Conservation (phyloP, 805 yeast species). For the Metschnikowia baotianmanensis region DNA sequence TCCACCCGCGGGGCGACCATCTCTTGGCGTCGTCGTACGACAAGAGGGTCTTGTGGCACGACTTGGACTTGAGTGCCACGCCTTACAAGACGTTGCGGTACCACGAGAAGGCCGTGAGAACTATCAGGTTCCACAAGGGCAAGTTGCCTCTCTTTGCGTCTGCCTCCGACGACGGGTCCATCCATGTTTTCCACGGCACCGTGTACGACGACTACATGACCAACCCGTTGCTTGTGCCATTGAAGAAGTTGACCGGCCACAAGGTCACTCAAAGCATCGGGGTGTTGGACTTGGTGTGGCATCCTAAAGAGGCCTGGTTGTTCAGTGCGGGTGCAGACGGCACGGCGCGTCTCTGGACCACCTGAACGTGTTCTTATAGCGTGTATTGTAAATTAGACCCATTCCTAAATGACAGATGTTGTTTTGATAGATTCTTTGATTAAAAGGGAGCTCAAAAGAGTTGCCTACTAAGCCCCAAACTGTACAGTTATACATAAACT, state of each 20-base stretch:
- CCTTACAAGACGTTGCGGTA: constrained; percentile 95
- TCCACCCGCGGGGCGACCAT: constrained; percentile 96
- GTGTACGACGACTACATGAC: constrained; percentile 95
- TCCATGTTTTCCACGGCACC: constrained; percentile 94
- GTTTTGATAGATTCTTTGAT: no score
- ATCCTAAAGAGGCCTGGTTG: constrained; percentile 97
- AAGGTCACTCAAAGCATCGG: constrained; percentile 77
- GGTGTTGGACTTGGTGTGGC: constrained; percentile 87
- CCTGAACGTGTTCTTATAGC: constrained; percentile 32
- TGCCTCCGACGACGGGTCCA: constrained; percentile 89
- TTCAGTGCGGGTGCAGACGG: constrained; percentile 97
- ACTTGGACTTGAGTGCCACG: constrained; percentile 79
- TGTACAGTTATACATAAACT: no score
- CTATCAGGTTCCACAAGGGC: constrained; percentile 81
- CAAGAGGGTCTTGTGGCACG: constrained; percentile 96
- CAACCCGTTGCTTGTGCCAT: constrained; percentile 92
- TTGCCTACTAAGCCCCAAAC: no score
- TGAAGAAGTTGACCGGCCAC: constrained; percentile 92
- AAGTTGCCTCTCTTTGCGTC: constrained; percentile 88
- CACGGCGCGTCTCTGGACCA: constrained; percentile 94
- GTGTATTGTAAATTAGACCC: constrained; percentile 8
- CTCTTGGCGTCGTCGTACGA: constrained; percentile 90
- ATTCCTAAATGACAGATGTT: neutral
- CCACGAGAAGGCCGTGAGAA: constrained; percentile 92
- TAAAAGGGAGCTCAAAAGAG: no score